Evolutionary conservation across 257 asterid species (phyloP), one percentile per base, ranked within the genome.

Genomic region (Scutellaria minor): DNA sequence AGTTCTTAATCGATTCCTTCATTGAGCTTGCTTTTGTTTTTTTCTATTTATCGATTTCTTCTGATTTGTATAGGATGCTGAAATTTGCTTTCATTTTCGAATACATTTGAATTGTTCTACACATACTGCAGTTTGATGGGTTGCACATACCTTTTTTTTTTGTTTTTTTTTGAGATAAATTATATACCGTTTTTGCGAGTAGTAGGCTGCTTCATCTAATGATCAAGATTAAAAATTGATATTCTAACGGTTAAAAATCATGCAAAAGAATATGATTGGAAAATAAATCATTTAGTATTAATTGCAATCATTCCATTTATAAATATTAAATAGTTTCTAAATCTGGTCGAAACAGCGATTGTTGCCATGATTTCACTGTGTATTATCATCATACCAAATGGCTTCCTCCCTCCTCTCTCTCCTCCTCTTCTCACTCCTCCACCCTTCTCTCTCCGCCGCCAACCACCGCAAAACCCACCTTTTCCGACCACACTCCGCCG

Each of bases 1-100:
- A 27, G 82, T 92, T 66, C 82, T 95, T n/a, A 95, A 86, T 58
- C 81, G 86, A 61, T 81, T 74, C 68, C 91, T 90, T 82, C 73
- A 78, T 18, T 88, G 86, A 84, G 12, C 64, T 56, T 27, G 59
- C 48, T 52, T 62, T 51, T 11, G 12, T 18, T 18, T 22, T 53
- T 68, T 53, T 68, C 65, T 65, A 59, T 41, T 52, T 7, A 63
- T 57, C 5, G 18, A 20, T 69, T 68, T 67, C 74, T 75, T 64
- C 50, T 56, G 59, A 63, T 68, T 7, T 73, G 77, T 76, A 68
- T 80, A 80, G 68, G 64, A 64, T 54, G 68, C 39, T 48, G 47
- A 67, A 35, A 47, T 63, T 35, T 9, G 46, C 45, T 50, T 52
- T 31, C 40, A 61, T 15, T 54, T 31, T 64, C 40, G 12, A 68